A percentile compares a stretch with the other conserved stretches of the same genome.
These are phyloP conservation scores for Aspergillus niger DNA, from an alignment of 2,329 filamentous ascomycete genomes.

Conservation along the genomic window DNA sequence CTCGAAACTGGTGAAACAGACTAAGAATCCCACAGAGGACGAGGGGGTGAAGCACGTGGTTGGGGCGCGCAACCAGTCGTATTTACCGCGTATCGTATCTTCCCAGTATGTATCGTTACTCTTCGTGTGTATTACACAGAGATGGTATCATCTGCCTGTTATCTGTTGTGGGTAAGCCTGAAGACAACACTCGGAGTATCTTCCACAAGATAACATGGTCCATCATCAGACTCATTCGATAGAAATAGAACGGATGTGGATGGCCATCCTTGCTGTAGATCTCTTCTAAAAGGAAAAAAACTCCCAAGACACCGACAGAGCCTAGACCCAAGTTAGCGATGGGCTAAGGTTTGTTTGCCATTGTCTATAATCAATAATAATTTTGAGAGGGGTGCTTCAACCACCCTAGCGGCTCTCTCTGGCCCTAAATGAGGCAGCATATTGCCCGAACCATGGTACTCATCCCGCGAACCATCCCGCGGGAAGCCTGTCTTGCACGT, in stretches of 20 bases:
- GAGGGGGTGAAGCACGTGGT: slow-evolving; percentile 6
- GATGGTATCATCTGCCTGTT: background rate
- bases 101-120: background rate
- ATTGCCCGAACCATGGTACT: slow-evolving; percentile 3
- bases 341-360: background rate
- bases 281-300: background rate
- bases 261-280: background rate
- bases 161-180: background rate
- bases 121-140: background rate
- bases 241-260: background rate
- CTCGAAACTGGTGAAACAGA: slow-evolving; percentile 7
- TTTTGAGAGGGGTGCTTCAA: background rate
- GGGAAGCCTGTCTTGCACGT: background rate
- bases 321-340: background rate
- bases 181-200: background rate
- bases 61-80: background rate
- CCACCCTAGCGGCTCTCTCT: background rate
- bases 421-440: background rate
- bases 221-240: no score
- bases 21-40: slow-evolving; percentile 6
- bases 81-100: background rate
- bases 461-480: background rate
- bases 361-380: background rate
- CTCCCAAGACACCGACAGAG: background rate
- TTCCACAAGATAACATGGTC: background rate